phyloP scores from a whole-genome alignment of 192 early-diverging fungal genomes.

The Gryganskiella cystojenkinii region DNA sequence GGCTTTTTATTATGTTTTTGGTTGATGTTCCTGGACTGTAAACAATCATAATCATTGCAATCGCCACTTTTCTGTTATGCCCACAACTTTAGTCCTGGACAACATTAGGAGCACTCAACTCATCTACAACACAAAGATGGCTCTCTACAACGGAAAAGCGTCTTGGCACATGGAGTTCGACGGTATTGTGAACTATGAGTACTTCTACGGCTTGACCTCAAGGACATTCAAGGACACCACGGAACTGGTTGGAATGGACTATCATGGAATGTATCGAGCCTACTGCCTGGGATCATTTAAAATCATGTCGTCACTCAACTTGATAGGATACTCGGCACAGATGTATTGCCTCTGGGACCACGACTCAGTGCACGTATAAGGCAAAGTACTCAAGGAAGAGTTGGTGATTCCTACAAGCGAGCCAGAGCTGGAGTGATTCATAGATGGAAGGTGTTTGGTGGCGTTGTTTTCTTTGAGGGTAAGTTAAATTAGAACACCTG shows the following conservation, averaged over 20 bases:
- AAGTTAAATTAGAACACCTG: constrained; percentile 1
- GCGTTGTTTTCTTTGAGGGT: constrained; percentile 16
- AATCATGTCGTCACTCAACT: constrained; percentile 1
- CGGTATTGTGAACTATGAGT: constrained; percentile 12
- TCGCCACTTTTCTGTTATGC: neutral
- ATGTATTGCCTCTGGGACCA: constrained; percentile 31
- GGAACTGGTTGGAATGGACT: neutral
- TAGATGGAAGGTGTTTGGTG: constrained; percentile 16
- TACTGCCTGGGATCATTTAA: constrained; percentile 3
- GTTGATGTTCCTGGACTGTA: neutral
- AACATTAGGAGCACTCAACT: neutral
- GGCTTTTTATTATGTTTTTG: neutral
- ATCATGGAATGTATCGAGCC: neutral
- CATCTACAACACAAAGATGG: neutral
- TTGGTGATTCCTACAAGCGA: constrained; percentile 29
- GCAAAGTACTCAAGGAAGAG: constrained; percentile 23
- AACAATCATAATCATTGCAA: neutral
- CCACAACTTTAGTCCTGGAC: neutral
- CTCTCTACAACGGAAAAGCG: too few species aligned
- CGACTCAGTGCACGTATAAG: constrained; percentile 27
- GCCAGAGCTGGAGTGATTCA: constrained; percentile 29
- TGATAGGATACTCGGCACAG: constrained; percentile 33
- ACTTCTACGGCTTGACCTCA: too few species aligned
- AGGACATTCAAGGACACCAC: neutral
- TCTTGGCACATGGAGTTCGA: constrained; percentile 10